Base-by-base conservation (phyloP, 1,139 yeast genomes). In the Lodderomyces orthopsilosis region DNA sequence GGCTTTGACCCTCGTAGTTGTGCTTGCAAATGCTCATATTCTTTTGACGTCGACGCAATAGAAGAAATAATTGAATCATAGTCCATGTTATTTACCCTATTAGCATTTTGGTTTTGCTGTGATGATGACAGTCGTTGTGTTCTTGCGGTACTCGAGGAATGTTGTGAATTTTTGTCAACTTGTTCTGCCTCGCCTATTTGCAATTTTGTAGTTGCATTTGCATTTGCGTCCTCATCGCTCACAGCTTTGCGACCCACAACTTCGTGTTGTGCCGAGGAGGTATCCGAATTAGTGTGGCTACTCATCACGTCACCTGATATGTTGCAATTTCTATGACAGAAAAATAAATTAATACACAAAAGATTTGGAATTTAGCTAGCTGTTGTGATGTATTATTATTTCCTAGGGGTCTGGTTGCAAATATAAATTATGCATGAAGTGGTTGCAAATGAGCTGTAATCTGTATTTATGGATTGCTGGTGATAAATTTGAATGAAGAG, bases 21-120 rank as follows among this genome's bases (percentile, higher is more conserved):
- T 15, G 9, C 34, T 26, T 37, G 35, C 22, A 30, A 30, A 15
- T 15, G 27, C 5, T 35, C 27, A 21, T 19, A 34, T 12, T 34
- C 26, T 12, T 19, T 21, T 21, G 35, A 21, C 10, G 37, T 21
- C 33, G 46, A 36, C n/a, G 30, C 26, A 15, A 39, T 28, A 2
- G 51, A 42, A 2, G 45, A 22, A 34, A 47, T 21, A 13, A 41
- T 27, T 24, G 49, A 46, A 23, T 44, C 45, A 35, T 47, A 43
- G 35, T 48, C 48, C 49, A 44, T 48, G 17, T 13, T 27, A 27
- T 27, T 27, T 17, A 30, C 18, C 12, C 34, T 30, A 30, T 30
- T 30, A 23, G 37, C 37, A 35, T 34, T 34, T 34, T 26, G 33
- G 23, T 37, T 19, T 32, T 17, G 37, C 30, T 34, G 34, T 15